Evolutionary conservation across 1,284 basidiomycete genomes (phyloP).

Genomic region (Ustilago vetiveriae): DNA sequence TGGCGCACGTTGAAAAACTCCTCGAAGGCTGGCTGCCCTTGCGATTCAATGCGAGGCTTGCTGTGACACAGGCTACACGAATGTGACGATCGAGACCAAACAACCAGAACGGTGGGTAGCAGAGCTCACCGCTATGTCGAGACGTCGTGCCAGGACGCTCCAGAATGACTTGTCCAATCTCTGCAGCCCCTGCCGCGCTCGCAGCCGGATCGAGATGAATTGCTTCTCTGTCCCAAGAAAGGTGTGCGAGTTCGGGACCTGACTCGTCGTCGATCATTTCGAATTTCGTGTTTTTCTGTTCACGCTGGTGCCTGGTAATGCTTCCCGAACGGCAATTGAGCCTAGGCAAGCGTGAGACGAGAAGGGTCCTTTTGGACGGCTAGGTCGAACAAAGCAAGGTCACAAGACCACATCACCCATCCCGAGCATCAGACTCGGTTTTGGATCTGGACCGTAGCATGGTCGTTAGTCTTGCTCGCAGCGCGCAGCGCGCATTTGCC

Average conservation of each 20-base stretch:
- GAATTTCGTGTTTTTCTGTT: conserved; percentile 4
- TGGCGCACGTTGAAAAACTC: not conserved
- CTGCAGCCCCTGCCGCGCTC: conserved; percentile 22
- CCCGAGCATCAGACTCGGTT: too few species aligned
- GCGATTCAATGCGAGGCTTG: not conserved
- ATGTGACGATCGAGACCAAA: too few species aligned
- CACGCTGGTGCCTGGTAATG: not conserved
- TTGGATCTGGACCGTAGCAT: too few species aligned
- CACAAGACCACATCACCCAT: conserved; percentile 8
- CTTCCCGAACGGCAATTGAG: too few species aligned
- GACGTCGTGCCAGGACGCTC: conserved; percentile 36
- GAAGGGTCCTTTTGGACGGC: not conserved
- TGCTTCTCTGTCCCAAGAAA: not conserved
- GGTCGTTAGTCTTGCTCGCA: too few species aligned
- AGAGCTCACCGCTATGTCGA: not conserved
- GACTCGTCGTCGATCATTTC: conserved; percentile 44
- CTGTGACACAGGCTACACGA: not conserved
- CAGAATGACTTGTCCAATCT: conserved; percentile 10
- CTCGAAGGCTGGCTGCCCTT: not conserved
- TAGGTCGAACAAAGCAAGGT: not conserved
- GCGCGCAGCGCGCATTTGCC: too few species aligned
- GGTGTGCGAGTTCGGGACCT: conserved; percentile 21
- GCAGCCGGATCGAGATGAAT: too few species aligned
- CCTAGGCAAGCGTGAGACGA: too few species aligned
- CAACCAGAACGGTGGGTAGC: not conserved